phyloP scores from a whole-genome alignment of 352 stramenopile species.

The Phytophthora agathidicida region DNA sequence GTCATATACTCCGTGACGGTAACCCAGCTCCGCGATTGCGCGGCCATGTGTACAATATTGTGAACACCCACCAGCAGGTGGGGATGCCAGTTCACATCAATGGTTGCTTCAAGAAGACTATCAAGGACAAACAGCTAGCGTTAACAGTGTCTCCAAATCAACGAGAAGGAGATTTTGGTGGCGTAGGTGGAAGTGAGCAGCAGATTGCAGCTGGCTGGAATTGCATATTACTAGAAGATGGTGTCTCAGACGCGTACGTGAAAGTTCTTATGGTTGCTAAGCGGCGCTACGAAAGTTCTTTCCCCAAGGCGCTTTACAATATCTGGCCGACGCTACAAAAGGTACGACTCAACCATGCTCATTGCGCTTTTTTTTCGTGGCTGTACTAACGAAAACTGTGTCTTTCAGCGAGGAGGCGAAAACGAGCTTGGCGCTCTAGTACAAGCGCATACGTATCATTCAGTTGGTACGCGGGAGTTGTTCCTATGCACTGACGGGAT shows the following conservation, averaged over 20 bases:
- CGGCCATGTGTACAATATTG: slow-evolving; percentile 71
- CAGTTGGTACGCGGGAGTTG: slow-evolving; percentile 50
- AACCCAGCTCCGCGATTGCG: slow-evolving; percentile 40
- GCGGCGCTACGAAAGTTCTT: slow-evolving; percentile 38
- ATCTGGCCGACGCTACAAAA: slow-evolving; percentile 60
- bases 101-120: slow-evolving; percentile 75
- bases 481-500: slow-evolving; percentile 76
- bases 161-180: slow-evolving; percentile 15
- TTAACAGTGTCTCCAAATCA: slow-evolving; percentile 25
- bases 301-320: slow-evolving; percentile 62
- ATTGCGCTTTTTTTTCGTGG: neutral
- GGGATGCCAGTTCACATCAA: slow-evolving; percentile 78
- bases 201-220: slow-evolving; percentile 75
- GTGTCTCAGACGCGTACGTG: slow-evolving; percentile 60
- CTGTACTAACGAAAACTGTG: neutral
- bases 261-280: slow-evolving; percentile 69
- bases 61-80: slow-evolving; percentile 50
- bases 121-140: slow-evolving; percentile 50
- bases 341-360: slow-evolving; percentile 24
- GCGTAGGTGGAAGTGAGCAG: slow-evolving; percentile 49
- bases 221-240: slow-evolving; percentile 71
- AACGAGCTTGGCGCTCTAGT: slow-evolving; percentile 49
- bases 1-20: slow-evolving; percentile 59
- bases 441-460: slow-evolving; percentile 51
- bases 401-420: slow-evolving; percentile 12